Conservation (phyloP, 495 filamentous ascomycete species). For the Physcia stellaris region DNA sequence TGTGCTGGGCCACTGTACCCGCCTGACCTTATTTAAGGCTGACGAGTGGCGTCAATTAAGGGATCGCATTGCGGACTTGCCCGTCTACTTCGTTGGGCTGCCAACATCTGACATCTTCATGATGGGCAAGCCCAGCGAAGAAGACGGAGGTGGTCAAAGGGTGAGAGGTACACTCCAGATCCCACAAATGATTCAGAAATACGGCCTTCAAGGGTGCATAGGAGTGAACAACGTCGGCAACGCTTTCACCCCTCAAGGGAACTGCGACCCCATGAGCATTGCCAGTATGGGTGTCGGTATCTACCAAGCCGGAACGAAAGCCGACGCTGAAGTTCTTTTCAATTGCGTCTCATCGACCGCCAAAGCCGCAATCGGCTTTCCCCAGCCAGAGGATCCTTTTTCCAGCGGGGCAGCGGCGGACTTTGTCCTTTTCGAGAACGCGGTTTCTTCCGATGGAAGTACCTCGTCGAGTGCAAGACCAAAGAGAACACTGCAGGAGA, state of each 20-base stretch:
- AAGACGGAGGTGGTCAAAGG: constrained; percentile 18
- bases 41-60: constrained; percentile 36
- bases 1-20: constrained; percentile 57
- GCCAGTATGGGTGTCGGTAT: constrained; percentile 51
- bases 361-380: constrained; percentile 30
- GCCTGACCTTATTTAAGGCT: constrained; percentile 41
- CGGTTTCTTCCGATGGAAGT: background rate
- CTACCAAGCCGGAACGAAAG: constrained; percentile 51
- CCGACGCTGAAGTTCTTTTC: constrained; percentile 45
- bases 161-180: constrained; percentile 49
- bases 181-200: constrained; percentile 45
- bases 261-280: constrained; percentile 52
- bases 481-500: constrained; percentile 8
- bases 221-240: constrained; percentile 71
- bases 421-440: constrained; percentile 9
- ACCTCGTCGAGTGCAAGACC: constrained; percentile 4
- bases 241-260: constrained; percentile 62
- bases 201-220: constrained; percentile 45
- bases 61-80: constrained; percentile 33
- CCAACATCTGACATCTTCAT: constrained; percentile 66
- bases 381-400: background rate
- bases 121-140: constrained; percentile 37
- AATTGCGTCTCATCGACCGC: constrained; percentile 47
- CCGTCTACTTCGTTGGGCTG: constrained; percentile 55
- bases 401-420: constrained; percentile 5